These are phyloP conservation scores for Ascoidea rubescens DNA, from an alignment of 805 yeast species.

Conservation along the genomic window DNA sequence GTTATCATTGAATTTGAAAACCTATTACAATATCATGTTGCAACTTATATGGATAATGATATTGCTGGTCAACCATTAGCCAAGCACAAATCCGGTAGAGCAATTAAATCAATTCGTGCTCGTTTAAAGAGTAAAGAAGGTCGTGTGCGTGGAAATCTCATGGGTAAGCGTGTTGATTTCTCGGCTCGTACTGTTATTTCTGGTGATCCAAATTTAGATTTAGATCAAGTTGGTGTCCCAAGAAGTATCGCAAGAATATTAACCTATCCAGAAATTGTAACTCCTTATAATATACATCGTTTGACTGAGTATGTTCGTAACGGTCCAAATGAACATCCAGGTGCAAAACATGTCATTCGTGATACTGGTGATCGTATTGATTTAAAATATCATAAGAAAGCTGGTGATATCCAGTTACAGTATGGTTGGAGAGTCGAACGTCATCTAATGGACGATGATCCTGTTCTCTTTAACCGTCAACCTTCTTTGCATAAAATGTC, in stretches of 20 bases:
- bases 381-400: constrained; percentile 90
- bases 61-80: constrained; percentile 99
- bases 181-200: constrained; percentile 99
- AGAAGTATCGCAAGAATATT: constrained; percentile 90
- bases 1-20: constrained; percentile 95
- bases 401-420: constrained; percentile 95
- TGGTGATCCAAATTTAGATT: constrained; percentile 95
- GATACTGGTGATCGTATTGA: constrained; percentile 99
- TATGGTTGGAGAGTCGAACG: constrained; percentile 99
- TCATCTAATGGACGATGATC: constrained; percentile 94
- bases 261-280: constrained; percentile 93
- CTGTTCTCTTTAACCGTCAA: constrained; percentile 96
- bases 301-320: constrained; percentile 88
- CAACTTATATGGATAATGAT: constrained; percentile 98
- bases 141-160: constrained; percentile 92
- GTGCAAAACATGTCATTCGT: constrained; percentile 96
- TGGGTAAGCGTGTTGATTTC: constrained; percentile 99
- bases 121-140: constrained; percentile 99
- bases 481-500: constrained; percentile 99
- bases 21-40: constrained; percentile 91
- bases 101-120: constrained; percentile 97
- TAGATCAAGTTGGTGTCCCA: constrained; percentile 99
- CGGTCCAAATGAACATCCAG: constrained; percentile 99
- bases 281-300: constrained; percentile 92
- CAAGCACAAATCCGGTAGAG: constrained; percentile 95